A percentile compares a stretch with the other conserved stretches of the same genome.
Evolutionary conservation across 352 stramenopile genomes (phyloP).

Genomic region (Phytopythium boreale): DNA sequence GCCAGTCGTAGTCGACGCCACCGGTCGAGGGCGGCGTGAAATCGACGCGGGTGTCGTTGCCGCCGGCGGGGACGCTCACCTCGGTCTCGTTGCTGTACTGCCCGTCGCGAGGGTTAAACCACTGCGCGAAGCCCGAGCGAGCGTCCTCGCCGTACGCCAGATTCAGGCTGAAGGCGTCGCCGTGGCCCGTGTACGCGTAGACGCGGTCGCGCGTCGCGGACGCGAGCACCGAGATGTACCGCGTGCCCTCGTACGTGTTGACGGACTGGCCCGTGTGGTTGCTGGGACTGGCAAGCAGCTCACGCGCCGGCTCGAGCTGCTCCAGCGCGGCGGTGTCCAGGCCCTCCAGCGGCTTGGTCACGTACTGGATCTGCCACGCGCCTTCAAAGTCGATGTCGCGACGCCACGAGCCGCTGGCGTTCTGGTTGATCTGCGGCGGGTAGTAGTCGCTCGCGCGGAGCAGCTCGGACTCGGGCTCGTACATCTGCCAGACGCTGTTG

Average conservation of each 20-base stretch:
- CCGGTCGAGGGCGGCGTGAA: slow-evolving; percentile 17
- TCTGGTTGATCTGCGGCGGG: slow-evolving; percentile 10
- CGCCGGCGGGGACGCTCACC: slow-evolving; percentile 8
- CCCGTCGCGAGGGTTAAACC: slow-evolving; percentile 22
- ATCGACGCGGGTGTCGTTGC: slow-evolving; percentile 13
- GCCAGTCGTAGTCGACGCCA: slow-evolving; percentile 19
- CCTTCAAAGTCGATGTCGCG: slow-evolving; percentile 17
- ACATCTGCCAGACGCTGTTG: slow-evolving; percentile 23
- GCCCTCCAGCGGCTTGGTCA: slow-evolving; percentile 20
- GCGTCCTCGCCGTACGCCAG: slow-evolving; percentile 7
- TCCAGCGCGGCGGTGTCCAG: slow-evolving; percentile 8
- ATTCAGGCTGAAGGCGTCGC: slow-evolving; percentile 16
- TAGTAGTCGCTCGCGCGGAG: slow-evolving; percentile 20
- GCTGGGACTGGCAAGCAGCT: slow-evolving; percentile 13
- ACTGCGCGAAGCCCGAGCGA: slow-evolving; percentile 10
- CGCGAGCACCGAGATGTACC: slow-evolving; percentile 17
- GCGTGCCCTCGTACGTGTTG: slow-evolving; percentile 14
- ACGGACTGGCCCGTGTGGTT: slow-evolving; percentile 6
- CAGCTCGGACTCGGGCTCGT: slow-evolving; percentile 15
- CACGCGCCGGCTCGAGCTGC: slow-evolving; percentile 12
- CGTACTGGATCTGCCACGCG: slow-evolving; percentile 15
- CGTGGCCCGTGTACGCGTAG: slow-evolving; percentile 19
- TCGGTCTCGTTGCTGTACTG: slow-evolving; percentile 10
- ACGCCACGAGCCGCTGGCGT: slow-evolving; percentile 19
- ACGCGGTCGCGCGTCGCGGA: slow-evolving; percentile 10